Evolutionary conservation across 2,329 filamentous ascomycete species (phyloP), one percentile per base, ranked within the genome.

Genomic region (Fusarium citri): DNA sequence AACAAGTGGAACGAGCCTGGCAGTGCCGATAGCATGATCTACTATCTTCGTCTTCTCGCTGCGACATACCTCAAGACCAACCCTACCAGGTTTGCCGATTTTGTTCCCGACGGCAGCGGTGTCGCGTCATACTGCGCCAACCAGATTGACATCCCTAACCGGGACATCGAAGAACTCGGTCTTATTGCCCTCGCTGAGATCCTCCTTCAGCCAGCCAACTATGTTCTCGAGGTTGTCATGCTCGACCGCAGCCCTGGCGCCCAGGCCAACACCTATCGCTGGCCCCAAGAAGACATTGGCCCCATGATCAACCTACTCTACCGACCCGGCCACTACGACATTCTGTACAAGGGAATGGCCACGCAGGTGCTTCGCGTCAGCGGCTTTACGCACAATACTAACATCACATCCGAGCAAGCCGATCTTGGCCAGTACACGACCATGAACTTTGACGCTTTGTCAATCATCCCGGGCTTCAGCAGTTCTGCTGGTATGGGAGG

Each of bases 161-260:
- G 90, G 53, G 95, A 98, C 81, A 97, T 98, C 68, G 96, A 99
- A 73, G 90, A 98, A 74, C 83, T 97, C n/a, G 93, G 93, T 45
- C 86, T 98, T 67, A 89, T 89, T 64, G 88, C 93, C 4, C 84
- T 98, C 51, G 88, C 91, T 66, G 90, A 95, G 68, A 87, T 94
- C 26, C 85, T 98, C 6, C 88, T 98, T 68, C 91, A 93, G 76
- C 92, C 92, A 10, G 90, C 91, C 51, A 89, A 90, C 18, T 89
- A 98, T 68, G 89, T 91, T 7, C 87, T 98, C 22, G 94, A 98
- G 77, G 92, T 98, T 67, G 89, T 94, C 56, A 98, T 98, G 77
- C 88, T 99, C 11, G 96, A 98, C 78, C 89, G 94, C 73, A 97
- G 92, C 74, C 85, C 89, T 47, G 94, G 94, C 20, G 86, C 87